These are phyloP conservation scores for Nothophytophthora sp. DNA, from an alignment of 352 stramenopile species.

Conservation along the genomic window DNA sequence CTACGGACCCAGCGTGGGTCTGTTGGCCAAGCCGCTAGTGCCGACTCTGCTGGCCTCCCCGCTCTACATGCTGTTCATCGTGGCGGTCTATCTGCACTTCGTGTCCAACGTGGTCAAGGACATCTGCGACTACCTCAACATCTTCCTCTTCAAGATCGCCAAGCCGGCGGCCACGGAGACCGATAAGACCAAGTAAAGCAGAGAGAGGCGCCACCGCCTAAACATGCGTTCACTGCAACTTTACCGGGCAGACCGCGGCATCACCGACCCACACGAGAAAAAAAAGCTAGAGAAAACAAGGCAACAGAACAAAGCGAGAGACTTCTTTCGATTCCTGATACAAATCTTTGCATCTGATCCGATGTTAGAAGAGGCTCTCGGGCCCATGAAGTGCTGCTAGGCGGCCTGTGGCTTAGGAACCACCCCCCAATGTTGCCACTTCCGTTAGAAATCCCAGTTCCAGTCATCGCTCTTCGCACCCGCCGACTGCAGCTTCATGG, in stretches of 20 bases:
- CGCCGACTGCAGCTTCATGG: conserved; percentile 57
- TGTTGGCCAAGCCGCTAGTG: conserved; percentile 52
- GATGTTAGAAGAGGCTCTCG: too few species aligned
- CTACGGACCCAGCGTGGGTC: conserved; percentile 52
- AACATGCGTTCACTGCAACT: too few species aligned
- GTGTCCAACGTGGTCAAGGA: conserved; percentile 80
- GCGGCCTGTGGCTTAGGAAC: too few species aligned
- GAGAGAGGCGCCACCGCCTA: too few species aligned
- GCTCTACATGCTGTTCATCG: conserved; percentile 76
- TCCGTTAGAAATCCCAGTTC: conserved; percentile 88
- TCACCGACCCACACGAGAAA: not conserved
- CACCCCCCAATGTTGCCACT: too few species aligned
- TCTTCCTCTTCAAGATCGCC: conserved; percentile 82
- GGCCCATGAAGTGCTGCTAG: too few species aligned
- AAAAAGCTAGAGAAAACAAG: conserved; percentile 6
- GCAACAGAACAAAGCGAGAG: conserved; percentile 22
- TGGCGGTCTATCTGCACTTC: conserved; percentile 80
- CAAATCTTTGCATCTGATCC: too few species aligned
- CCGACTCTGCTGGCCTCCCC: conserved; percentile 66
- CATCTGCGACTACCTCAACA: conserved; percentile 87
- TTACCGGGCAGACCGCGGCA: too few species aligned
- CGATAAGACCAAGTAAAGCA: conserved; percentile 34
- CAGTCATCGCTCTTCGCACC: conserved; percentile 67
- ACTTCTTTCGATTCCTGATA: conserved; percentile 14
- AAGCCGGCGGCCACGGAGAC: conserved; percentile 32